Evolutionary conservation across 148 eudicot genomes (phyloP).

Genomic region (Silene latifolia): DNA sequence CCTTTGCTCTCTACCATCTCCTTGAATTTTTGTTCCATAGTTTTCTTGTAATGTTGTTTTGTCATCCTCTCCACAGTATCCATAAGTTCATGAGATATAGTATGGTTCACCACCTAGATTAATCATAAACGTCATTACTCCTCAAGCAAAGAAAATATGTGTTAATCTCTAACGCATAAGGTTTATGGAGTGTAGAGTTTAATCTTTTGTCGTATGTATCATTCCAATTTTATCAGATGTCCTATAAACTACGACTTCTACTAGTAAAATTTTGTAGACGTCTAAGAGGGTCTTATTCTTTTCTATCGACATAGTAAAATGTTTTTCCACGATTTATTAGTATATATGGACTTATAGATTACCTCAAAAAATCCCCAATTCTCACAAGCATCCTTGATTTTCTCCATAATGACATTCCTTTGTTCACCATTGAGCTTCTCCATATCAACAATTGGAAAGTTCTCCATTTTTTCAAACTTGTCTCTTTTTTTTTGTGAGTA

Average conservation of each 20-base stretch:
- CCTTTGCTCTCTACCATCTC: slow-evolving; percentile 79
- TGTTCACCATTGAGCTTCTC: slow-evolving; percentile 52
- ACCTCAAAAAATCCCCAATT: slow-evolving; percentile 83
- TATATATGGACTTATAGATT: background rate
- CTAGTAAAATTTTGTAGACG: background rate
- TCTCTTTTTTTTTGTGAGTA: slow-evolving; percentile 18
- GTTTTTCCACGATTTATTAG: background rate
- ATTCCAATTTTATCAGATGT: background rate
- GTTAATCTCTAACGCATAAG: too few species aligned
- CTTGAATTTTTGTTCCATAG: slow-evolving; percentile 59
- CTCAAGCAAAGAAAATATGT: too few species aligned
- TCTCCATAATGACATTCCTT: slow-evolving; percentile 42
- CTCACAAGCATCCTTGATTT: slow-evolving; percentile 63
- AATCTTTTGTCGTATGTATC: too few species aligned
- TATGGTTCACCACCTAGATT: slow-evolving; percentile 52
- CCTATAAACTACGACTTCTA: background rate
- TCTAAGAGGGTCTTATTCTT: background rate
- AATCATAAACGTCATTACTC: background rate
- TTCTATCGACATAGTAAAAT: background rate
- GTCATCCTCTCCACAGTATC: slow-evolving; percentile 65
- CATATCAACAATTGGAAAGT: slow-evolving; percentile 58
- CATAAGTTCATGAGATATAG: slow-evolving; percentile 44
- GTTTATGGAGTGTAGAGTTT: too few species aligned
- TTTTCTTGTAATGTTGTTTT: slow-evolving; percentile 57
- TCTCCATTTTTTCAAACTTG: slow-evolving; percentile 46